Evolutionary conservation across 2,329 filamentous ascomycete genomes (phyloP).

Genomic region (Calonectria fujianensis): DNA sequence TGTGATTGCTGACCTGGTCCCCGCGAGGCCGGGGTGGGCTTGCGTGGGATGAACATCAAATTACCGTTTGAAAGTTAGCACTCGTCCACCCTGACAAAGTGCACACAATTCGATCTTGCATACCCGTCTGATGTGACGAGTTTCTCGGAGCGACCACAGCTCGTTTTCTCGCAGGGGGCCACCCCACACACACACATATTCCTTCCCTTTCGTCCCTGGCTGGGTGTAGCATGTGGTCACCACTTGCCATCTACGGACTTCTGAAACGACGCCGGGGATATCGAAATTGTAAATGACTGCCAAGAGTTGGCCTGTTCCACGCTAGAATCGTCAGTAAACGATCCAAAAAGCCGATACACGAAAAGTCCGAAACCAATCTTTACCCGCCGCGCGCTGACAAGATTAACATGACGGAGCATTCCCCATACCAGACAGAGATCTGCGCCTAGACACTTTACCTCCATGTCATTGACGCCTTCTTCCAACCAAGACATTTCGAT

Average conservation of each 20-base stretch:
- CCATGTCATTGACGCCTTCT: not conserved
- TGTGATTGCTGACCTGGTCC: not conserved
- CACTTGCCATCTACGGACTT: not conserved
- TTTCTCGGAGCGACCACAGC: not conserved
- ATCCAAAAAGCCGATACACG: constrained; percentile 6
- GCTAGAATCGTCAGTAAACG: not conserved
- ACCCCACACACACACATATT: not conserved
- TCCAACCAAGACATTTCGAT: not conserved
- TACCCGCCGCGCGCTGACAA: not conserved
- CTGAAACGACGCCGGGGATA: constrained; percentile 2
- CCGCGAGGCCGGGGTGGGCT: not conserved
- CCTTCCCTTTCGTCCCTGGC: not conserved
- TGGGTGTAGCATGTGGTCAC: not conserved
- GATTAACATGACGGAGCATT: not conserved
- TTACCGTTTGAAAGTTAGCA: constrained; percentile 20
- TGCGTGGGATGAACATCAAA: not conserved
- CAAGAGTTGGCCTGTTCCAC: not conserved
- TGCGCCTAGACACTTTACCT: not conserved
- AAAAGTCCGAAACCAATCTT: not conserved
- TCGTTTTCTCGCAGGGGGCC: not conserved
- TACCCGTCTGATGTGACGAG: not conserved
- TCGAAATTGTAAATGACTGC: not conserved
- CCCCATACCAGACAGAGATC: not conserved
- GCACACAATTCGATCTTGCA: constrained; percentile 15
- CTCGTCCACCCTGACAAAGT: not conserved